Percentiles rank a stretch among this genome's conserved stretches.
Conservation (phyloP, 1,139 yeast genomes). For the Blastobotrys elegans region DNA sequence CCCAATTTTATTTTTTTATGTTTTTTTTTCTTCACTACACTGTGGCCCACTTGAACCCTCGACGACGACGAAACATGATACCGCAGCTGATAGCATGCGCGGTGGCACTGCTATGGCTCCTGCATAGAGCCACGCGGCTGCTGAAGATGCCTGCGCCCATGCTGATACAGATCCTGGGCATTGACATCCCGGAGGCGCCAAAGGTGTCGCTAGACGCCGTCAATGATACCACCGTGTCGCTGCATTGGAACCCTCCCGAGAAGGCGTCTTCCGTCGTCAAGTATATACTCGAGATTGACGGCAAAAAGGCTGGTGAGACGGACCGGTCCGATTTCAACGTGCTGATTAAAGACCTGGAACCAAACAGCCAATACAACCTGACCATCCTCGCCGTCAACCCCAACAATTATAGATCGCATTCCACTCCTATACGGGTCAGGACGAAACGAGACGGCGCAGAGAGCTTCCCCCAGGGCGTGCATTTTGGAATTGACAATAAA, state of each 20-base stretch:
- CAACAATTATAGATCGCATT: constrained; percentile 32
- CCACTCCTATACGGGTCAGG: constrained; percentile 26
- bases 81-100: constrained; percentile 14
- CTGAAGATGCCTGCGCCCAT: constrained; percentile 46
- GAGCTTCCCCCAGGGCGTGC: constrained; percentile 16
- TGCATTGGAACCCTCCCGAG: constrained; percentile 53
- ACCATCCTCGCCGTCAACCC: constrained; percentile 50
- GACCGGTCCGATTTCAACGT: constrained; percentile 35
- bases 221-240: constrained; percentile 42
- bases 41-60: no score
- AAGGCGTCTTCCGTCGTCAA: constrained; percentile 34
- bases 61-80: constrained; percentile 5
- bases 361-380: constrained; percentile 48
- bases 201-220: constrained; percentile 53
- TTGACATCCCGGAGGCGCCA: constrained; percentile 55
- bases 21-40: no score
- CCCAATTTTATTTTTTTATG: no score
- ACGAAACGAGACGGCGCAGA: constrained; percentile 25
- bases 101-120: constrained; percentile 47
- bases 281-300: constrained; percentile 46
- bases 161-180: constrained; percentile 46
- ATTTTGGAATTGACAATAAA: constrained; percentile 6
- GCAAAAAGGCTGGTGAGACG: constrained; percentile 39
- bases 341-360: constrained; percentile 41
- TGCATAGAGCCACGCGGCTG: constrained; percentile 42